A percentile compares a stretch with the other conserved stretches of the same genome.
Conservation (phyloP, 2,329 filamentous ascomycete species). For the Plenodomus biglobosus region DNA sequence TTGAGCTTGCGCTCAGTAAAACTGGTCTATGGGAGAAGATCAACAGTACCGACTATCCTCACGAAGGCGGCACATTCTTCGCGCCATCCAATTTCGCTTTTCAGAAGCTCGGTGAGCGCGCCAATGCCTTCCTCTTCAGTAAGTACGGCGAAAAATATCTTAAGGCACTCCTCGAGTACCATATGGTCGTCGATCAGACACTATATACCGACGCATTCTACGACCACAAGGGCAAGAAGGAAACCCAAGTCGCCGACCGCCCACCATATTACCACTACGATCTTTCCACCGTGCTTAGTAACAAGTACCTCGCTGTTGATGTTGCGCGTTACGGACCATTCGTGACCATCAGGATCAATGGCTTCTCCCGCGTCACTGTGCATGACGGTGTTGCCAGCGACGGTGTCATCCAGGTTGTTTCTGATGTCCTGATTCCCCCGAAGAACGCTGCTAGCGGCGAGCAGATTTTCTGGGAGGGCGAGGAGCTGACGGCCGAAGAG, state of each 20-base stretch:
- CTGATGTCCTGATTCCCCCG: conserved; percentile 74
- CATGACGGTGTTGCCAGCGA: conserved; percentile 74
- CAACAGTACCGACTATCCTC: conserved; percentile 51
- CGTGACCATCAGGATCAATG: conserved; percentile 74
- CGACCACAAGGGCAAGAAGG: conserved; percentile 44
- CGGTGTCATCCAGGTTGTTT: conserved; percentile 79
- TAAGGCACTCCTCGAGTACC: conserved; percentile 75
- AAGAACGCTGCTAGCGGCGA: conserved; percentile 50
- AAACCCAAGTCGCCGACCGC: conserved; percentile 18
- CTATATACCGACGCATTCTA: conserved; percentile 85
- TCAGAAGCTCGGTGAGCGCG: conserved; percentile 66
- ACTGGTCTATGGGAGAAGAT: conserved; percentile 68
- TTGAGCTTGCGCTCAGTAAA: conserved; percentile 72
- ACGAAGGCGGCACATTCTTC: conserved; percentile 73
- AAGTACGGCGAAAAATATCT: conserved; percentile 73
- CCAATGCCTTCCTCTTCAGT: conserved; percentile 86
- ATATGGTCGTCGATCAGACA: conserved; percentile 71
- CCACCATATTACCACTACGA: conserved; percentile 64
- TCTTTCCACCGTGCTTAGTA: conserved; percentile 70
- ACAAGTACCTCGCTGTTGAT: conserved; percentile 69
- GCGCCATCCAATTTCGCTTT: conserved; percentile 83
- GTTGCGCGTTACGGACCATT: conserved; percentile 68
- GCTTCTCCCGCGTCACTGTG: conserved; percentile 64
- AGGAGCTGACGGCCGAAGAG: conserved; percentile 61
- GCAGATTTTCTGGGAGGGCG: conserved; percentile 46